phyloP scores from a whole-genome alignment of 345 rosid species.

The Moricandia arvensis region DNA sequence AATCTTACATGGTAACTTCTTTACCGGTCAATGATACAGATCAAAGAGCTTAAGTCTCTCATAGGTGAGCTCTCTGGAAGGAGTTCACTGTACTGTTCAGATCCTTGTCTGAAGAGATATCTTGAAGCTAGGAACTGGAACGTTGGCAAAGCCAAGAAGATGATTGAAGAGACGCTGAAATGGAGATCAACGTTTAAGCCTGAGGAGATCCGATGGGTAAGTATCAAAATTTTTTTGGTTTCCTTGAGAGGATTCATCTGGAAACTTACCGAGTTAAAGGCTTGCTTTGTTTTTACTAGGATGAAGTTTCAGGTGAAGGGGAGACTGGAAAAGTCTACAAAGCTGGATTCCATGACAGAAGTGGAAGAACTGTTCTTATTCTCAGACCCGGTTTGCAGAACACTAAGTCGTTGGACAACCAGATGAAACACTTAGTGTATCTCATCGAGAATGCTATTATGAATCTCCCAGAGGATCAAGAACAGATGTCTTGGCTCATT shows the following conservation, averaged over 20 bases:
- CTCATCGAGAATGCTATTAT: conserved; percentile 86
- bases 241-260: neutral
- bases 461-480: conserved; percentile 88
- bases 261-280: neutral
- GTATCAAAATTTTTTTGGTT: no score
- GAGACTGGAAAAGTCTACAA: conserved; percentile 88
- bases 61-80: conserved; percentile 62
- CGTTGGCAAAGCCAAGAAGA: conserved; percentile 69
- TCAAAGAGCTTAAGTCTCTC: conserved; percentile 58
- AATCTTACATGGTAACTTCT: neutral
- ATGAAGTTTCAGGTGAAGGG: conserved; percentile 77
- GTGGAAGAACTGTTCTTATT: conserved; percentile 82
- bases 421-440: conserved; percentile 80
- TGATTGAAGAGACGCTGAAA: conserved; percentile 74
- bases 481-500: conserved; percentile 91
- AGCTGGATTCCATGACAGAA: conserved; percentile 83
- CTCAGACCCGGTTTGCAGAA: conserved; percentile 91
- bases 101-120: conserved; percentile 82
- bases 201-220: conserved; percentile 88
- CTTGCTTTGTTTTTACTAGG: conserved; percentile 40
- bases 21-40: conserved; percentile 36
- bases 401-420: conserved; percentile 63
- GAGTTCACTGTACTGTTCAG: conserved; percentile 53
- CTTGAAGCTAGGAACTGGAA: conserved; percentile 90
- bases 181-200: conserved; percentile 85